Evolutionary conservation across 2,329 filamentous ascomycete genomes (phyloP).

Genomic region (Mycosphaerelloides madeirae): DNA sequence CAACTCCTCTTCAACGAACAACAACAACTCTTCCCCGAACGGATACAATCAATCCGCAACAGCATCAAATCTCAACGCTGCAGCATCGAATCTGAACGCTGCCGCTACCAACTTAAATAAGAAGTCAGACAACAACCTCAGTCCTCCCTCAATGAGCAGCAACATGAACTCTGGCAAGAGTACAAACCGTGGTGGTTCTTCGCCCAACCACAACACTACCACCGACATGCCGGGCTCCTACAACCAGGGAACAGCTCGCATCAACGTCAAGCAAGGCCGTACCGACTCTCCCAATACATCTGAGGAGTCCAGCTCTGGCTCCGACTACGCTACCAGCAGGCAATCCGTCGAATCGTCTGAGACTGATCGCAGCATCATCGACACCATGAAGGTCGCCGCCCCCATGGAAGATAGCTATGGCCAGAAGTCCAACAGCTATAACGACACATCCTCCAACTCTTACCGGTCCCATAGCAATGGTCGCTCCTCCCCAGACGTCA

Average conservation of each 20-base stretch:
- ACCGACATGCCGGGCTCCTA: slow-evolving; percentile 1
- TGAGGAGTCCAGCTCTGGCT: slow-evolving; percentile 6
- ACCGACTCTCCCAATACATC: not conserved
- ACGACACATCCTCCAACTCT: not conserved
- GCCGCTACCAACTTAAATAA: slow-evolving; percentile 6
- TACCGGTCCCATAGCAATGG: not conserved
- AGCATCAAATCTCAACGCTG: not conserved
- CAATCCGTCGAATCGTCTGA: slow-evolving; percentile 6
- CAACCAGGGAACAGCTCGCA: not conserved
- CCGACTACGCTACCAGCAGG: slow-evolving; percentile 3
- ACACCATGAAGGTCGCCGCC: slow-evolving; percentile 9
- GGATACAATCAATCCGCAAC: not conserved
- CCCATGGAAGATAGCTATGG: slow-evolving; percentile 1
- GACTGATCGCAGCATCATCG: slow-evolving; percentile 5
- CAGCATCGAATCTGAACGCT: slow-evolving; percentile 4
- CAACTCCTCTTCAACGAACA: not conserved
- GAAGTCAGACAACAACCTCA: not conserved
- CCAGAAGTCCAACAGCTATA: slow-evolving; percentile 1
- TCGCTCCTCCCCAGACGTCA: slow-evolving; percentile 1
- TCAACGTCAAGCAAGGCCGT: slow-evolving; percentile 7
- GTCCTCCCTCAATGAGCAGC: not conserved
- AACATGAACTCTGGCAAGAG: slow-evolving; percentile 1
- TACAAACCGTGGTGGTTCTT: no score
- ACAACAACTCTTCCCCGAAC: not conserved
- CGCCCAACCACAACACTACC: not conserved